Conservation (phyloP, 768 basidiomycete genomes). For the Hebeloma cylindrosporum region DNA sequence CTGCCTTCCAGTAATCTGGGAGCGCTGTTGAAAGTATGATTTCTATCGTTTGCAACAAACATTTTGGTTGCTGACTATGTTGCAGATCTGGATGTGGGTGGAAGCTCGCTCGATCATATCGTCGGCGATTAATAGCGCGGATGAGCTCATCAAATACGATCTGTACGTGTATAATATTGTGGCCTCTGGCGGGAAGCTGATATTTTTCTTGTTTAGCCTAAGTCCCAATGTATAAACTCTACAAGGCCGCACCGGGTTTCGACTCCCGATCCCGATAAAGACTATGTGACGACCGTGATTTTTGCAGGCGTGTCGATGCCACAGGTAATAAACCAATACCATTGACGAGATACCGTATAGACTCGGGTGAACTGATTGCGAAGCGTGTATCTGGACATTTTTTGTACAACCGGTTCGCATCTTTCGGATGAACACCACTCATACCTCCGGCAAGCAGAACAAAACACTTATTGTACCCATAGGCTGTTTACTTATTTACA, state of each 20-base stretch:
- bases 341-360: no score
- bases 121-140: slow-evolving; percentile 74
- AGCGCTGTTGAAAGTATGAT: slow-evolving; percentile 81
- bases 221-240: slow-evolving; percentile 14
- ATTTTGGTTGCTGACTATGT: slow-evolving; percentile 12
- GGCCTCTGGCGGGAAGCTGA: not conserved
- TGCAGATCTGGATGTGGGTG: slow-evolving; percentile 87
- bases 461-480: no score
- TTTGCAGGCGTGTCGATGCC: not conserved
- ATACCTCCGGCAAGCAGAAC: not conserved
- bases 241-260: not conserved
- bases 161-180: slow-evolving; percentile 49
- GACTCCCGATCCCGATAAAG: no score
- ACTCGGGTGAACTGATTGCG: no score
- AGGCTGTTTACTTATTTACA: no score
- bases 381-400: no score
- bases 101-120: slow-evolving; percentile 89
- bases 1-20: slow-evolving; percentile 74
- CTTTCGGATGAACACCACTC: no score
- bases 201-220: slow-evolving; percentile 8
- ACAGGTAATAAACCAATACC: no score
- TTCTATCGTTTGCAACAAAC: not conserved
- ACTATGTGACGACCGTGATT: not conserved
- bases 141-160: slow-evolving; percentile 86
- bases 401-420: no score